phyloP scores from a whole-genome alignment of 306 rosid species.

The Sicyos baderoa region DNA sequence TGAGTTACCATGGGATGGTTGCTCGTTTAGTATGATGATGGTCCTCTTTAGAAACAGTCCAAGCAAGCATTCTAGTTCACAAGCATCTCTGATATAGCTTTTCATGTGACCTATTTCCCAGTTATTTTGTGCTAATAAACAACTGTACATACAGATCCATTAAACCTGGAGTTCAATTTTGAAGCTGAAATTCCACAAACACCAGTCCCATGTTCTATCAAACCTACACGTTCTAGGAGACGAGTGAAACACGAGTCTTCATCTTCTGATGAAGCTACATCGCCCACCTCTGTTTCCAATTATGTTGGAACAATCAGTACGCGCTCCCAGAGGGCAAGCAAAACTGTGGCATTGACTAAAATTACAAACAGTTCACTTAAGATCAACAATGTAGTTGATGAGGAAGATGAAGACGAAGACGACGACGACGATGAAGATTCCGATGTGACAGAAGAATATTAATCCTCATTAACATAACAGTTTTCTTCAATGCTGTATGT shows the following conservation, averaged over 20 bases:
- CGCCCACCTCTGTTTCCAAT: slow-evolving; percentile 48
- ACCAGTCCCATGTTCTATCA: slow-evolving; percentile 45
- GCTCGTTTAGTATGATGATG: background rate
- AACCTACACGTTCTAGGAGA: slow-evolving; percentile 47
- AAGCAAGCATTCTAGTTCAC: slow-evolving; percentile 11
- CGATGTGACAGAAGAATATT: slow-evolving; percentile 24
- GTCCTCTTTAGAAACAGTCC: background rate
- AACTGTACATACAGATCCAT: slow-evolving; percentile 21
- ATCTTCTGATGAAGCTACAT: slow-evolving; percentile 60
- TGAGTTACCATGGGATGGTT: background rate
- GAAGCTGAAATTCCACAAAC: slow-evolving; percentile 51
- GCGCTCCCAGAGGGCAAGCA: slow-evolving; percentile 86
- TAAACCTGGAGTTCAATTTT: slow-evolving; percentile 37
- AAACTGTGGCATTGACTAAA: slow-evolving; percentile 68
- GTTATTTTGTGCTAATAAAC: slow-evolving; percentile 5
- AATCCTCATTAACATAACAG: background rate
- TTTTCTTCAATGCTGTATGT: background rate
- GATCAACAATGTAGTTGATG: slow-evolving; percentile 37
- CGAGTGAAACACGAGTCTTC: slow-evolving; percentile 49
- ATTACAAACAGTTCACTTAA: slow-evolving; percentile 33
- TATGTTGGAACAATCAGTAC: slow-evolving; percentile 26
- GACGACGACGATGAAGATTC: slow-evolving; percentile 33
- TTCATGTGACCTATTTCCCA: background rate
- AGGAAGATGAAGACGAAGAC: slow-evolving; percentile 43
- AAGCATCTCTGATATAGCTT: background rate